Conservation (phyloP, 2,329 filamentous ascomycete species). For the Colletotrichum gloeosporioides region DNA sequence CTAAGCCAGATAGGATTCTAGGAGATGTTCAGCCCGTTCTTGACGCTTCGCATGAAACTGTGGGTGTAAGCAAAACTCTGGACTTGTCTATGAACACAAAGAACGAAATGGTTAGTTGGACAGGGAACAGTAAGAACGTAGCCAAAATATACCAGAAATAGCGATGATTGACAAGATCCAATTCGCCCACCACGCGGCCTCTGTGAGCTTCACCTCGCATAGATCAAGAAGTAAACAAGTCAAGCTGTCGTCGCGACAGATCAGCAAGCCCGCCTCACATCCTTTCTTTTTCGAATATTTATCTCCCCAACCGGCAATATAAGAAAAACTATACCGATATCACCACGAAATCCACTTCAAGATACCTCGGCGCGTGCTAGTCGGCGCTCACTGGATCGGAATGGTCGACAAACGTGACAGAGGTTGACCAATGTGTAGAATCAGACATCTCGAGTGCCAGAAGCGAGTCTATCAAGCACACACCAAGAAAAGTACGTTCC, state of each 20-base stretch:
- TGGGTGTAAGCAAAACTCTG: neutral
- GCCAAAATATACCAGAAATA: neutral
- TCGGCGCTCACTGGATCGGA: neutral
- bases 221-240: neutral
- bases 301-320: neutral
- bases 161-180: neutral
- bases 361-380: neutral
- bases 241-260: neutral
- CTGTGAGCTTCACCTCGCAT: neutral
- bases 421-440: neutral
- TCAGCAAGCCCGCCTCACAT: neutral
- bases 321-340: too few relatives aligned
- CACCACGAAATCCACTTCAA: neutral
- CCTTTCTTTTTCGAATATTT: neutral
- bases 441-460: neutral
- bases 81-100: neutral
- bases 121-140: neutral
- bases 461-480: neutral
- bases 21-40: too few relatives aligned
- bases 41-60: too few relatives aligned
- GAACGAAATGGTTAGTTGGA: too few relatives aligned
- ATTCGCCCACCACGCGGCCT: neutral
- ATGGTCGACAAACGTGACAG: neutral
- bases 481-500: neutral
- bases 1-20: neutral